Evolutionary conservation across 2,329 filamentous ascomycete species (phyloP), one percentile per base, ranked within the genome.

Genomic region (Elsinoe ampelina): DNA sequence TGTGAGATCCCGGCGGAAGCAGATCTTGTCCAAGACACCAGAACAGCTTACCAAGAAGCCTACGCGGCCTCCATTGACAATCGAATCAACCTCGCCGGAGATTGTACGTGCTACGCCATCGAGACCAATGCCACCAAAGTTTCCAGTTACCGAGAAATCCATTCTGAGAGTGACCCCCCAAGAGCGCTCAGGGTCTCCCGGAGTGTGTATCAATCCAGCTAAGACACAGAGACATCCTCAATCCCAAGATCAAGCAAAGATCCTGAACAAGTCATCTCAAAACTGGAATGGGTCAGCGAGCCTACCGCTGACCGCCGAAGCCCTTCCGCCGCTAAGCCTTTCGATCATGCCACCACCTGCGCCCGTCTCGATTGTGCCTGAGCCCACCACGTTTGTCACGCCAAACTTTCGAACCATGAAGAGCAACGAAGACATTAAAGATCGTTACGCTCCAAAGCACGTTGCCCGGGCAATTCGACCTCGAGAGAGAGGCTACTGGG

Each of bases 401-500:
- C 59, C 61, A 2, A 60, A 62, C 7, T 62, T 71, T 1, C 54
- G 57, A 2, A 61, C 67, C 11, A 69, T 72, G 13, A 55, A 58
- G 8, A 64, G 68, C 10, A 64, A 70, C 17, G 57, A 63, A 17
- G 59, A 52, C 5, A 62, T 66, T 2, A n/a, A 47, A 2, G 52
- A 61, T 3, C 39, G 64, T 7, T 76, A 71, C 61, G 65, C 64
- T 19, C 71, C 72, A 13, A 42, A 61, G 2, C 60, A 48, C 5
- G 60, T 80, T 54, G 70, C 71, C 1, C 75, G 84, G 3, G 65
- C 69, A 0, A 70, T 86, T 1, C 70, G 76, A 2, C 70, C 71
- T 0, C 79, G 85, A 36, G 89, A 95, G 67, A 78, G 91, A 13
- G 91, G 90, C 0, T 83, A 87, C 69, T 96, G 91, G 91, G 68